A percentile compares a stretch with the other conserved stretches of the same genome.
These are phyloP conservation scores for Bipolaris gigantea DNA, from an alignment of 2,329 filamentous ascomycete genomes.

Conservation along the genomic window DNA sequence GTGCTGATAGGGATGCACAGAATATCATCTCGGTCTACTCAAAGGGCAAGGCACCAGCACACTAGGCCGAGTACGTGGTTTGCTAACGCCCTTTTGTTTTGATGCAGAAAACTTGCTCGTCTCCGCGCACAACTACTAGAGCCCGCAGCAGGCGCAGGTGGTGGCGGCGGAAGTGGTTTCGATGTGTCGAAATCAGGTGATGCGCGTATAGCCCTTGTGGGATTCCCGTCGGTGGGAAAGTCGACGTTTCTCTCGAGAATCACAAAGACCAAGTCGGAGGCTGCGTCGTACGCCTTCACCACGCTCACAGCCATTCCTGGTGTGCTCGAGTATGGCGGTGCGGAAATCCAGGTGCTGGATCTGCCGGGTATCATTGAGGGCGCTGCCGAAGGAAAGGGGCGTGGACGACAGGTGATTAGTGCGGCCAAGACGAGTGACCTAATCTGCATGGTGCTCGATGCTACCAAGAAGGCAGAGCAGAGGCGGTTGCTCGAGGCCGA, in stretches of 20 bases:
- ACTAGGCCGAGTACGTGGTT: background rate
- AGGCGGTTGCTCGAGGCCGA: conserved; percentile 86
- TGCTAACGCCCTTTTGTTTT: background rate
- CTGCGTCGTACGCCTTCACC: conserved; percentile 95
- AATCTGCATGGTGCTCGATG: conserved; percentile 95
- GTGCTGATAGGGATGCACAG: conserved; percentile 56
- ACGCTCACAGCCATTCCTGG: conserved; percentile 96
- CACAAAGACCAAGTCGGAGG: conserved; percentile 95
- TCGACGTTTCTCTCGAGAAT: conserved; percentile 99
- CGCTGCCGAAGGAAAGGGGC: conserved; percentile 90
- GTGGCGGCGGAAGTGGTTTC: conserved; percentile 80
- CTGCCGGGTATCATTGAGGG: conserved; percentile 98
- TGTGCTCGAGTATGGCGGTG: conserved; percentile 95
- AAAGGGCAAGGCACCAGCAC: conserved; percentile 69
- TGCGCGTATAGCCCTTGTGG: conserved; percentile 93
- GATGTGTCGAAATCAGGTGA: conserved; percentile 92
- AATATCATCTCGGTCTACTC: conserved; percentile 95
- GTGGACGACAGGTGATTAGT: conserved; percentile 94
- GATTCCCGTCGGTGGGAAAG: conserved; percentile 98
- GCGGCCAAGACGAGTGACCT: conserved; percentile 98
- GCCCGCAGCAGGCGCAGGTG: conserved; percentile 76
- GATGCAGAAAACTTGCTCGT: conserved; percentile 83
- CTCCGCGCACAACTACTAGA: conserved; percentile 93
- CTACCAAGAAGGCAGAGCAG: conserved; percentile 95
- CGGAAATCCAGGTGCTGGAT: conserved; percentile 97